A percentile compares a stretch with the other conserved stretches of the same genome.
Evolutionary conservation across 805 yeast genomes (phyloP).

Genomic region (Huiozyma sinensis): DNA sequence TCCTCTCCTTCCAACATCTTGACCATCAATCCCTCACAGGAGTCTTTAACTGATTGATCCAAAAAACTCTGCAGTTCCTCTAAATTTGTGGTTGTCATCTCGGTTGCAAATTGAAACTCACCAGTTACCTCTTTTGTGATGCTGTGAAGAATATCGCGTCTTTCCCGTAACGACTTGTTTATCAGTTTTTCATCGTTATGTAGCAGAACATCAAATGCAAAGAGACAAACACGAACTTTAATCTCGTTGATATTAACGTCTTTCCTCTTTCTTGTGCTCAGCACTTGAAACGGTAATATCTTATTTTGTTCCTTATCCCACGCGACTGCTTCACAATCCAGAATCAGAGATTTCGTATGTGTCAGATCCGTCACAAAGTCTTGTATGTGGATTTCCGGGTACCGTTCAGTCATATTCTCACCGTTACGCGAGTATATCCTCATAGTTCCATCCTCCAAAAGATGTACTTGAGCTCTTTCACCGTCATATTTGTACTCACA

Average conservation of each 20-base stretch:
- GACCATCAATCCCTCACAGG: slow-evolving; percentile 96
- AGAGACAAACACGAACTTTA: slow-evolving; percentile 82
- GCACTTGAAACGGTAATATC: slow-evolving; percentile 85
- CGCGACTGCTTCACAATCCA: slow-evolving; percentile 97
- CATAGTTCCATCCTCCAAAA: slow-evolving; percentile 52
- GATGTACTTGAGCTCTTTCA: slow-evolving; percentile 91
- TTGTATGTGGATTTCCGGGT: slow-evolving; percentile 77
- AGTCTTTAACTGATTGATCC: slow-evolving; percentile 78
- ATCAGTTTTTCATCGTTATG: slow-evolving; percentile 65
- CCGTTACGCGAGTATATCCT: slow-evolving; percentile 86
- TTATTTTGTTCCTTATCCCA: slow-evolving; percentile 75
- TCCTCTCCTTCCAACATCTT: slow-evolving; percentile 75
- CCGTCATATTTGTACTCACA: slow-evolving; percentile 98
- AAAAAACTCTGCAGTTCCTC: slow-evolving; percentile 72
- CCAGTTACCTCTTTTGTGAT: slow-evolving; percentile 57
- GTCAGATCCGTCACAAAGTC: slow-evolving; percentile 37
- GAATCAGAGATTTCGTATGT: slow-evolving; percentile 47
- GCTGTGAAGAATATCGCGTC: slow-evolving; percentile 51
- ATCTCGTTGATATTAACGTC: slow-evolving; percentile 82
- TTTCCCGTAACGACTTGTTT: slow-evolving; percentile 52
- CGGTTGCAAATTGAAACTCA: slow-evolving; percentile 71
- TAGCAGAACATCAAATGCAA: slow-evolving; percentile 80
- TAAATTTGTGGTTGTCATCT: slow-evolving; percentile 55
- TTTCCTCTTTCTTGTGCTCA: slow-evolving; percentile 89
- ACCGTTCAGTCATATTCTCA: slow-evolving; percentile 92